phyloP scores from a whole-genome alignment of 2,329 filamentous ascomycete genomes.

The Myrmaecium sp. region DNA sequence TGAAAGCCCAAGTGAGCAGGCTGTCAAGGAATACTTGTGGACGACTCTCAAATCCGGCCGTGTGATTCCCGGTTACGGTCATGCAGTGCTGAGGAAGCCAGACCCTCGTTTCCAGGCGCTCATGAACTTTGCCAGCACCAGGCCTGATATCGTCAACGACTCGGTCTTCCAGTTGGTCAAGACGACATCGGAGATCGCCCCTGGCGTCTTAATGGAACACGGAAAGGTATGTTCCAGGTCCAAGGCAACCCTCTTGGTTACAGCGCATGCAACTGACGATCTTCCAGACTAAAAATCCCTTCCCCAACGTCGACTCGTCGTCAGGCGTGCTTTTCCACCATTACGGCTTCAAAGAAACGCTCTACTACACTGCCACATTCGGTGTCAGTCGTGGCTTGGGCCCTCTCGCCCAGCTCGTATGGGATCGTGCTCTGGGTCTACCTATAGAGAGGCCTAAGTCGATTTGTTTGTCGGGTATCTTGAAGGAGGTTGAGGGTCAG shows the following conservation, averaged over 20 bases:
- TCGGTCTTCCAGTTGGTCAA: constrained; percentile 89
- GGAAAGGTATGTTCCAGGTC: constrained; percentile 45
- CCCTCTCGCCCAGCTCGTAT: constrained; percentile 84
- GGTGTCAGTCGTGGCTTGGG: constrained; percentile 60
- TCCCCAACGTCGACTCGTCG: constrained; percentile 87
- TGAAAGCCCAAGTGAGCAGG: constrained; percentile 55
- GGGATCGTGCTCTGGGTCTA: constrained; percentile 83
- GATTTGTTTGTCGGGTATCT: constrained; percentile 75
- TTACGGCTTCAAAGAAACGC: constrained; percentile 91
- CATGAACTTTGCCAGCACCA: constrained; percentile 82
- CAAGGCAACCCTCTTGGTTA: constrained; percentile 1
- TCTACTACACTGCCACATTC: constrained; percentile 73
- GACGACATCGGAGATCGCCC: constrained; percentile 83
- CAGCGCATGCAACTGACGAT: constrained; percentile 2
- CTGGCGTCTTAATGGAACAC: constrained; percentile 78
- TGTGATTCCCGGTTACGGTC: constrained; percentile 87
- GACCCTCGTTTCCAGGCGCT: constrained; percentile 92
- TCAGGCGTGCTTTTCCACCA: constrained; percentile 95
- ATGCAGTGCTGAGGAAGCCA: constrained; percentile 89
- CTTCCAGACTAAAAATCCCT: constrained; percentile 76
- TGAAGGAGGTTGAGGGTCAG: constrained; percentile 38
- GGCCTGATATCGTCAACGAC: constrained; percentile 70
- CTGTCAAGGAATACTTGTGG: constrained; percentile 86
- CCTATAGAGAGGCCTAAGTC: constrained; percentile 98
- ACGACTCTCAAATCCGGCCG: constrained; percentile 81